Evolutionary conservation across 176 grass and related monocot species (phyloP).

Genomic region (Dactylis glomerata): DNA sequence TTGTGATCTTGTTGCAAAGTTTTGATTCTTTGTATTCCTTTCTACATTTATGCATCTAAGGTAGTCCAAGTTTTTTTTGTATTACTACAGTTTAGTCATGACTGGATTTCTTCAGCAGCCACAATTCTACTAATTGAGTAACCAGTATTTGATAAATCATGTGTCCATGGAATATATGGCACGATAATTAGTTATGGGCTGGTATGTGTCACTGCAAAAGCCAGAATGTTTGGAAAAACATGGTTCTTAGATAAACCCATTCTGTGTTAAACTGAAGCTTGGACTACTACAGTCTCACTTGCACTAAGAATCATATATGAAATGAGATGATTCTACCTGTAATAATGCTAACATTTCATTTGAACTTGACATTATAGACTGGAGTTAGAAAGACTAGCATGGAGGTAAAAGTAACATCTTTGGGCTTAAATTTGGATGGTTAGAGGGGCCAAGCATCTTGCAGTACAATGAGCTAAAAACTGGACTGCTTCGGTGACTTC

Average conservation of each 20-base stretch:
- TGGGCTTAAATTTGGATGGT: conserved; percentile 15
- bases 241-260: neutral
- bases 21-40: neutral
- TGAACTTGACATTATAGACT: conserved; percentile 49
- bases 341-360: conserved; percentile 11
- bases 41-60: conserved; percentile 9
- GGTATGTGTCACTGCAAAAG: conserved; percentile 39
- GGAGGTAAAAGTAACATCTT: conserved; percentile 52
- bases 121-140: neutral
- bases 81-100: neutral
- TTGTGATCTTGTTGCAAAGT: conserved; percentile 40
- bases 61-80: neutral
- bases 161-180: conserved; percentile 66
- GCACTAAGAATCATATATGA: conserved; percentile 11
- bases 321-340: neutral
- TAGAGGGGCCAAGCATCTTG: conserved; percentile 76
- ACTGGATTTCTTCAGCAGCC: neutral
- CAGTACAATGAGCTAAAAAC: conserved; percentile 67
- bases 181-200: conserved; percentile 82
- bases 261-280: neutral
- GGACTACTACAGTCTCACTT: neutral
- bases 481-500: conserved; percentile 58
- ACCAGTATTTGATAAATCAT: conserved; percentile 38
- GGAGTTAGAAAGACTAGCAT: conserved; percentile 88
- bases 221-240: conserved; percentile 15